Base-by-base conservation (phyloP, 2,329 filamentous ascomycete species). In the Penicillium sclerotiorum region DNA sequence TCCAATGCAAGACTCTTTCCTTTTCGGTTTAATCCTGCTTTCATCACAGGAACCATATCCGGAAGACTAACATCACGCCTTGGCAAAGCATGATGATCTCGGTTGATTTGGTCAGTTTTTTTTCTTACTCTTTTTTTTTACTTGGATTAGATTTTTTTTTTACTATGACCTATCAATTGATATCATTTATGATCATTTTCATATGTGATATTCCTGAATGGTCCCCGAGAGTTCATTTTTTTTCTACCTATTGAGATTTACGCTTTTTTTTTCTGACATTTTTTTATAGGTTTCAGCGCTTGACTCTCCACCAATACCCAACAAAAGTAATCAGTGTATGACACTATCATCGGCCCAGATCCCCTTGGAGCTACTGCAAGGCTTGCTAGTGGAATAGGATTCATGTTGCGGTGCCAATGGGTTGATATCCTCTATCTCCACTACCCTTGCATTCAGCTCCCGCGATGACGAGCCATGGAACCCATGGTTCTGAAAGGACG, bases 281-380 rank as follows among this genome's bases (percentile, higher is more conserved):
- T 15, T 18, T 20, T 33, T 22, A 28, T 28, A 23, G 11, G 30
- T 17, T 3, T 28, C 25, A 23, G 43, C 35, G 35, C 38, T 37
- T 25, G 33, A 12, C 32, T 45, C 23, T 27, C 33, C 43, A 37
- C 42, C 18, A 33, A 32, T 15, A 23, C 33, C 32, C 25, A 27
- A 28, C 35, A 27, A 28, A n/a, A n/a, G n/a, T 28, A 21, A 8
- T 20, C 25, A 38, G 35, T 47, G 45, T 47, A 47, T 47, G 45
- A 47, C 45, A 40, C 45, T 47, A 38, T 47, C 45, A 40, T 27
- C 18, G 35, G 36, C 28, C 45, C 45, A 47, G 36, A 47, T 47
- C 43, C 15, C 12, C 15, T 9, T 22, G 17, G 21, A 46, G n/a
- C 35, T 38, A 46, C 30, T 37, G 43, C 35, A 37, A 22, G 32